Evolutionary conservation across 371 early-diverging fungal species (phyloP), one percentile per base, ranked within the genome.

Genomic region (Blyttiomyces sp.): DNA sequence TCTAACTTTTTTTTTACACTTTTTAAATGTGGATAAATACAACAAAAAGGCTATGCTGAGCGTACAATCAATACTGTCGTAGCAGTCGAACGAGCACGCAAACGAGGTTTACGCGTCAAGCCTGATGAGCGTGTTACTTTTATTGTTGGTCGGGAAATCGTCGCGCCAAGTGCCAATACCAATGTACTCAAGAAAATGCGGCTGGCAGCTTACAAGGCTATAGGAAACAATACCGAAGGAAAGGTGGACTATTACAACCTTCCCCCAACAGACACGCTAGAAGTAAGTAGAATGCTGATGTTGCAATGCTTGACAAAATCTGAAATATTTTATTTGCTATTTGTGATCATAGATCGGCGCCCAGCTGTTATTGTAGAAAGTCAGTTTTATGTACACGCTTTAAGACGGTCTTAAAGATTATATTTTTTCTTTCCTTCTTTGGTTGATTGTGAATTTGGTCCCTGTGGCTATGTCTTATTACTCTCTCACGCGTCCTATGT

Each of bases 11-110:
- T n/a, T 52, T 36, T 36, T 36, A 53, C 27, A 45, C 9, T 45
- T 6, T 55, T 9, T 54, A 34, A n/a, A n/a, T n/a, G n/a, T n/a
- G n/a, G n/a, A n/a, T n/a, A n/a, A n/a, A n/a, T n/a, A n/a, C n/a
- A n/a, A n/a, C n/a, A n/a, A n/a, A 26, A 35, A 70, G 70, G 70
- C 3, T 74, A 74, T 55, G 74, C 74, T 17, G 74, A 74, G 50
- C 71, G 74, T 33, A 36, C 54, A 28, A 71, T 74, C n/a, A 50
- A 74, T 49, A 69, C 70, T 1, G 58, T 69, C 4, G 50, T 54
- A 9, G 74, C 74, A 5, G 51, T 74, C 17, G 64, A 68, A 21
- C 23, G 69, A 31, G 62, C 70, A 1, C 49, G 61, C 28, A 74
- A 70, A 36, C 62, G 74, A 21, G 70, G 70, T 0, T 51, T 74